These are phyloP conservation scores for Dryadomyces quercus-mongolicae DNA, from an alignment of 2,329 filamentous ascomycete species.

Conservation along the genomic window DNA sequence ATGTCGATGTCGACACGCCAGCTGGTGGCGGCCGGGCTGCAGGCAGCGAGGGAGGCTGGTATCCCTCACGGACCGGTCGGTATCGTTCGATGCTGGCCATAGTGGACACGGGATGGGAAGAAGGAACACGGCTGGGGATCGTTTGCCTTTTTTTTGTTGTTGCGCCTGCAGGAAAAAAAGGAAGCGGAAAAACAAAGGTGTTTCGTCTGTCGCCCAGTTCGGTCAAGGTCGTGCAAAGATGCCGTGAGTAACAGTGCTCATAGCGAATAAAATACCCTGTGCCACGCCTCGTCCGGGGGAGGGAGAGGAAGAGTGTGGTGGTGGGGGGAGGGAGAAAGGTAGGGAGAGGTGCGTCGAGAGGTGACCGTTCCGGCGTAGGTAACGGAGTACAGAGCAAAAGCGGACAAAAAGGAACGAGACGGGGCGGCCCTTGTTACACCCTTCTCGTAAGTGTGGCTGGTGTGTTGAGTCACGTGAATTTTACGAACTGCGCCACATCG, in stretches of 20 bases:
- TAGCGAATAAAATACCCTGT: background rate
- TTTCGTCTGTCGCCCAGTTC: background rate
- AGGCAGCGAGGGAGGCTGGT: slow-evolving; percentile 38
- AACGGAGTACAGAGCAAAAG: too few relatives aligned
- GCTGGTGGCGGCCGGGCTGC: slow-evolving; percentile 18
- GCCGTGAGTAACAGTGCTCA: background rate
- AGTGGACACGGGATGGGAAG: background rate
- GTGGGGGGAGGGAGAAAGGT: background rate
- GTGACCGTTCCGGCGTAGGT: background rate
- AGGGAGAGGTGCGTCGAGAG: background rate
- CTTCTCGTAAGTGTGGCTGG: too few relatives aligned
- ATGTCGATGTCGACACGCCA: too few relatives aligned
- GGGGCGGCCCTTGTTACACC: background rate
- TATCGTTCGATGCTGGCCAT: slow-evolving; percentile 53
- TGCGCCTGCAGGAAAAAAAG: background rate
- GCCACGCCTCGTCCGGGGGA: background rate
- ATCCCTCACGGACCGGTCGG: slow-evolving; percentile 42
- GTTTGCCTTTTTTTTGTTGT: background rate
- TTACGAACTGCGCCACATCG: background rate
- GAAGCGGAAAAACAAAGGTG: background rate
- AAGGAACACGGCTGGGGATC: background rate
- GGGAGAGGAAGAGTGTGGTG: too few relatives aligned
- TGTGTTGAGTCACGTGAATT: background rate
- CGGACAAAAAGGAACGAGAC: background rate
- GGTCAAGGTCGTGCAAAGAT: background rate